Evolutionary conservation across 805 yeast species (phyloP), one percentile per base, ranked within the genome.

Genomic region (Ogataea sp.): DNA sequence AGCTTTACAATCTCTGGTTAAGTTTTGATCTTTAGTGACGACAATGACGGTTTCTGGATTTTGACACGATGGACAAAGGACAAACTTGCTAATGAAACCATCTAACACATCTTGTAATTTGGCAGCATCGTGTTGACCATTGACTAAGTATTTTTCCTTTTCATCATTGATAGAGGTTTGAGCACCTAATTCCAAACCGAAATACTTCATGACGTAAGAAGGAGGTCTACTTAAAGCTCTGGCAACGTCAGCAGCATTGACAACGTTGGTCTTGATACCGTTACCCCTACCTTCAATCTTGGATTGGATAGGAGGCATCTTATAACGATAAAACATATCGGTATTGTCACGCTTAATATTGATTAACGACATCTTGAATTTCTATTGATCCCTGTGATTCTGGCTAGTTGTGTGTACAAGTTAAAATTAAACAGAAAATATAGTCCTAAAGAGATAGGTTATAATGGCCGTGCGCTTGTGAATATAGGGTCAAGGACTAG

Each of bases 261-360:
- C 77, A 41, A 93, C 81, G 40, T 90, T 94, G 20, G 98, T 93
- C 64, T 88, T 89, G 67, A 93, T 93, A 80, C 98, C 98, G 69
- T 93, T 93, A 70, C 98, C 98, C 62, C 96, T 78, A 64, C 98
- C 98, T 70, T 93, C 97, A 49, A 86, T 86, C 74, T 93, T 93
- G 51, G 96, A 85, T 68, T 85, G 94, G 65, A 93, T 82, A 32
- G 94, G 83, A 59, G 98, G 98, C 98, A 93, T 93, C 71, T 93
- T 93, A 68, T 93, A 93, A 71, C 98, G 96, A 79, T 93, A 93
- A 65, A 93, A 93, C 34, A 97, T 97, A 70, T 93, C 98, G 56
- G 83, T 80, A 71, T 90, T 93, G 58, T 88, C 96, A 72, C 98
- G 88, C 65, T 95, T 82, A 55, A 93, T 90, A 65, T 93, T 90